Evolutionary conservation across 1,139 yeast species (phyloP).

Genomic region (Lodderomyces metapsilosis): DNA sequence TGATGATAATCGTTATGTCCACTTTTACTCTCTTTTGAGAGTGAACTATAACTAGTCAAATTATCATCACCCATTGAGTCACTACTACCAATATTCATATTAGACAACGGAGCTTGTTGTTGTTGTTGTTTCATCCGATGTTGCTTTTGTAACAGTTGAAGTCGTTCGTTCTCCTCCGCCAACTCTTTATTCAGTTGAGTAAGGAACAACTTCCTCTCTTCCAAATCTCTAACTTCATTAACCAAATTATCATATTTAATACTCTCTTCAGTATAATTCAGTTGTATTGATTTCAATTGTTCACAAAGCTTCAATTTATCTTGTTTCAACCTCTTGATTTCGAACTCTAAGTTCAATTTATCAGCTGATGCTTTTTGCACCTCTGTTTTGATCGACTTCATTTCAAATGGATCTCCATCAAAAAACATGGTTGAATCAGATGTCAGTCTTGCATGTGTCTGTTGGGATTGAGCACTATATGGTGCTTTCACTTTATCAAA

Average conservation of each 20-base stretch:
- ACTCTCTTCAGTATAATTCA: conserved; percentile 23
- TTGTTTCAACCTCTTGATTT: conserved; percentile 26
- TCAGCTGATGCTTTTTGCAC: conserved; percentile 37
- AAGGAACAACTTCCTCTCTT: conserved; percentile 24
- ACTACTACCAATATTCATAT: not conserved
- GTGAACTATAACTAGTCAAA: not conserved
- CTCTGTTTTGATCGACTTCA: conserved; percentile 40
- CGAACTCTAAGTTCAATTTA: conserved; percentile 26
- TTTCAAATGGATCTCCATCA: conserved; percentile 27
- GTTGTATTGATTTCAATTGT: conserved; percentile 23
- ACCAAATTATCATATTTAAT: conserved; percentile 25
- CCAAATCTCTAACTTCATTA: conserved; percentile 31
- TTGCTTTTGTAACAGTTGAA: conserved; percentile 10
- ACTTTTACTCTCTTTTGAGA: not conserved
- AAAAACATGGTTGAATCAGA: conserved; percentile 31
- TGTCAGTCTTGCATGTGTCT: conserved; percentile 34
- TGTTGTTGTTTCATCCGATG: conserved; percentile 11
- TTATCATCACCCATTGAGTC: not conserved
- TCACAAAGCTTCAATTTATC: conserved; percentile 31
- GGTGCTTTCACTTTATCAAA: not conserved
- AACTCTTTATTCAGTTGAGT: conserved; percentile 22
- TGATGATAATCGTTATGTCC: not conserved
- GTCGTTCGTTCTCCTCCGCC: conserved; percentile 15
- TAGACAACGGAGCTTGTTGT: not conserved
- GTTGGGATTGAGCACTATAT: conserved; percentile 14